phyloP scores from a whole-genome alignment of 202 grass and related monocot species.

The Panicum virgatum region DNA sequence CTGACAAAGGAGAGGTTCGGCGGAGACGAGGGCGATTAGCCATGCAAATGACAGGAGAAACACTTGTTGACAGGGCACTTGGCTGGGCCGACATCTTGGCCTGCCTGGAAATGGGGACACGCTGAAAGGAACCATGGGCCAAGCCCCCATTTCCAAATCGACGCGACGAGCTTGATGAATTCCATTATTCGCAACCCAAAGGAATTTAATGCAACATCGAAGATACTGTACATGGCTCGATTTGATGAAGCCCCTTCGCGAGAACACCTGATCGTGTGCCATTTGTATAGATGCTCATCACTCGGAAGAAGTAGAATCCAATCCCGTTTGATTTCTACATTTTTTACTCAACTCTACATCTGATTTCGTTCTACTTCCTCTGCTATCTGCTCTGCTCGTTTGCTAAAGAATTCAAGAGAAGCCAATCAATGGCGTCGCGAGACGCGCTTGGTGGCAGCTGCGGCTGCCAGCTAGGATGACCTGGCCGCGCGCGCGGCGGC shows the following conservation, averaged over 20 bases:
- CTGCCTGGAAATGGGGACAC: too few relatives aligned
- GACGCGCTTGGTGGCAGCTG: not conserved
- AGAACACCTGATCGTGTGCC: not conserved
- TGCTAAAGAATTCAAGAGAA: not conserved
- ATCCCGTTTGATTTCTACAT: too few relatives aligned
- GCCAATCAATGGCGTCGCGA: too few relatives aligned
- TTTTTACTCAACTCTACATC: too few relatives aligned
- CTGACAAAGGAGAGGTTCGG: not conserved
- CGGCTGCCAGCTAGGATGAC: too few relatives aligned
- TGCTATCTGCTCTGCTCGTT: too few relatives aligned
- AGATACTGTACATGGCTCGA: too few relatives aligned
- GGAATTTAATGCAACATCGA: too few relatives aligned
- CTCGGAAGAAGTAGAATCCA: too few relatives aligned
- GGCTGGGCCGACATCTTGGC: not conserved
- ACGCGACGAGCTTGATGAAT: not conserved
- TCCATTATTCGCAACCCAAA: too few relatives aligned
- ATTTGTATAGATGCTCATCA: too few relatives aligned
- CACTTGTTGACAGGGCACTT: not conserved
- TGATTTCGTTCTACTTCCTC: too few relatives aligned
- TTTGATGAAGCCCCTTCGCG: not conserved
- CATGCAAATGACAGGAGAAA: not conserved
- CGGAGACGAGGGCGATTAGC: not conserved
- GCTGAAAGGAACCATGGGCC: not conserved
- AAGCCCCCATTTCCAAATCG: not conserved
- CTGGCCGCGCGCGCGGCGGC: not conserved